phyloP scores from a whole-genome alignment of 331 rosid genomes.

The Quercus tomentella region DNA sequence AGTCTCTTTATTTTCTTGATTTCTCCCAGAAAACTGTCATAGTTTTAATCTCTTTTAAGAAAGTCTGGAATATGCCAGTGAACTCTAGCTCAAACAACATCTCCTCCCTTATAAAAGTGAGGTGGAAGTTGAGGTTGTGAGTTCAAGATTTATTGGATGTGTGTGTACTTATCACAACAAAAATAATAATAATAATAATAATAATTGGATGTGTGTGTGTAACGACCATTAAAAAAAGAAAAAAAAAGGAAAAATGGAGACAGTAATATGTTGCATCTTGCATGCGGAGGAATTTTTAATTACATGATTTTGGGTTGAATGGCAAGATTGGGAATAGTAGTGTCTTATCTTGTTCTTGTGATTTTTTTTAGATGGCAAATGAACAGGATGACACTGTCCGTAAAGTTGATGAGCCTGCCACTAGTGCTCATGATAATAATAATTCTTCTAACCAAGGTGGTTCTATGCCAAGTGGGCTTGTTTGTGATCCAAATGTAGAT shows the following conservation, averaged over 20 bases:
- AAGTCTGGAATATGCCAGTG: not conserved
- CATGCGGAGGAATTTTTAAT: slow-evolving; percentile 11
- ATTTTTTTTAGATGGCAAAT: slow-evolving; percentile 54
- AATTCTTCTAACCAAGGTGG: slow-evolving; percentile 23
- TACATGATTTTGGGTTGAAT: slow-evolving; percentile 15
- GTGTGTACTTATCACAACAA: no score
- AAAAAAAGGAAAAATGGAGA: no score
- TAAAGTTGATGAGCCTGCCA: slow-evolving; percentile 31
- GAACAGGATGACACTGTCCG: slow-evolving; percentile 25
- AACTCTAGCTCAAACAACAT: no score
- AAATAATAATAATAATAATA: no score
- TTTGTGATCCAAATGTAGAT: slow-evolving; percentile 28
- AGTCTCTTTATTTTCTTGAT: not conserved
- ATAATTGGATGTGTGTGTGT: no score
- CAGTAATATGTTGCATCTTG: not conserved
- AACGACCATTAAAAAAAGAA: no score
- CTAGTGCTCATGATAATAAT: slow-evolving; percentile 25
- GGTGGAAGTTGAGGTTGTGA: no score
- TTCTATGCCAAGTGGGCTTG: slow-evolving; percentile 13
- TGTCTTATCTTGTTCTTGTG: slow-evolving; percentile 17
- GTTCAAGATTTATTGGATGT: no score
- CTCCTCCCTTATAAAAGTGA: no score
- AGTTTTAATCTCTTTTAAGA: not conserved
- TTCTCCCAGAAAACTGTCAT: not conserved
- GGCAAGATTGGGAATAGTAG: not conserved